These are phyloP conservation scores for Stephanodiscus minutulus DNA, from an alignment of 108 stramenopile genomes.

Conservation along the genomic window DNA sequence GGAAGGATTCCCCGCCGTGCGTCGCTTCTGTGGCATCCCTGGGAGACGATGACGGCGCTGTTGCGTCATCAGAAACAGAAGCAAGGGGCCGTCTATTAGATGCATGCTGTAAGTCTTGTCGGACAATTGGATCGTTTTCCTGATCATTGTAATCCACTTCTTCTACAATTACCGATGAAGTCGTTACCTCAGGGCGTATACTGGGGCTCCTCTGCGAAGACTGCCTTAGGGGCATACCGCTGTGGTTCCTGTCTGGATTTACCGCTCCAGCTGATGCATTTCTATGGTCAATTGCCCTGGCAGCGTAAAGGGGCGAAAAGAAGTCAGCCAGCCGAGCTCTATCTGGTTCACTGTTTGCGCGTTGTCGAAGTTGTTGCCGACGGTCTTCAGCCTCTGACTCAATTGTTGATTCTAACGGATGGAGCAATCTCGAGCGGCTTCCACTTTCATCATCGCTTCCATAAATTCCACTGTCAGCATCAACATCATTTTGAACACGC, in stretches of 20 bases:
- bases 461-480: constrained; percentile 21
- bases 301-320: constrained; percentile 26
- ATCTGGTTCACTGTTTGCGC: constrained; percentile 45
- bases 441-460: constrained; percentile 43
- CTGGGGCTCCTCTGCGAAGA: neutral
- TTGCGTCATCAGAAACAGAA: neutral
- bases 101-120: neutral
- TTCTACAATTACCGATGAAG: constrained; percentile 8
- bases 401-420: constrained; percentile 15
- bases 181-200: neutral
- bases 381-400: neutral
- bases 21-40: neutral
- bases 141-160: constrained; percentile 5
- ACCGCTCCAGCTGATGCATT: constrained; percentile 1
- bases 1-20: neutral
- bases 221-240: neutral
- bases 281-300: constrained; percentile 30
- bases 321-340: constrained; percentile 34
- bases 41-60: neutral
- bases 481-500: constrained; percentile 8
- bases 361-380: constrained; percentile 16
- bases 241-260: neutral
- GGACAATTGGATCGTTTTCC: constrained; percentile 6
- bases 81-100: neutral
- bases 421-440: constrained; percentile 14